Conservation (phyloP, 306 rosid species). For the Mimosa pudica region DNA sequence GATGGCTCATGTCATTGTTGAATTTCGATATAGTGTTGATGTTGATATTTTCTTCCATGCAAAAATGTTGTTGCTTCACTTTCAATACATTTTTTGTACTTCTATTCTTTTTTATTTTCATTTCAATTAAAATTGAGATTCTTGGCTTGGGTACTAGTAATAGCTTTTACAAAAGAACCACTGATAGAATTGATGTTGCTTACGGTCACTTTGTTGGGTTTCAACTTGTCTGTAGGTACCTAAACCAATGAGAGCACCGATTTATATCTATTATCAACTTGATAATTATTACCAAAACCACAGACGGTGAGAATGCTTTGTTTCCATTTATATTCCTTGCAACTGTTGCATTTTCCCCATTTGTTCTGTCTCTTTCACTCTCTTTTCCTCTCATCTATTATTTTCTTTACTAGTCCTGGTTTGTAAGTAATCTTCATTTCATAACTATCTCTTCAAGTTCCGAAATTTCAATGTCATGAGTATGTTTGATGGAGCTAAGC, state of each 20-base stretch:
- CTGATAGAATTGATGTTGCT: conserved; percentile 16
- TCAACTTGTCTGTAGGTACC: conserved; percentile 56
- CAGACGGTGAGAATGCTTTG: conserved; percentile 65
- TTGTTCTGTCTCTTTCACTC: conserved; percentile 24
- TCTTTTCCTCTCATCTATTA: conserved; percentile 8
- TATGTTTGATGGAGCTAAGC: conserved; percentile 23
- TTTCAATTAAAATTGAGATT: conserved; percentile 10
- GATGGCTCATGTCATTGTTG: conserved; percentile 20
- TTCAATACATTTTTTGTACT: conserved; percentile 2
- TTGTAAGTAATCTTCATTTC: not conserved
- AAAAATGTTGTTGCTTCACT: conserved; percentile 10
- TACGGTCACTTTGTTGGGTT: conserved; percentile 29
- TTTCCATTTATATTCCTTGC: conserved; percentile 22
- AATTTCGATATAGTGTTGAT: conserved; percentile 17
- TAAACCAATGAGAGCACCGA: conserved; percentile 88
- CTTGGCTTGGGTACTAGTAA: conserved; percentile 25
- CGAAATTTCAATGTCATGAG: conserved; percentile 2
- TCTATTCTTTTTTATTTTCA: conserved; percentile 8
- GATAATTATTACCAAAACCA: conserved; percentile 97
- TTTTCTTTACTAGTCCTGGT: conserved; percentile 9
- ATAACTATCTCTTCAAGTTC: not conserved
- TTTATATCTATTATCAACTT: conserved; percentile 84
- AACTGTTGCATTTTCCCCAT: conserved; percentile 1
- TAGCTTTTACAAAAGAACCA: conserved; percentile 22
- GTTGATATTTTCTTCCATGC: conserved; percentile 13